phyloP scores from a whole-genome alignment of 768 basidiomycete genomes.

The Fomitopsis serialis region DNA sequence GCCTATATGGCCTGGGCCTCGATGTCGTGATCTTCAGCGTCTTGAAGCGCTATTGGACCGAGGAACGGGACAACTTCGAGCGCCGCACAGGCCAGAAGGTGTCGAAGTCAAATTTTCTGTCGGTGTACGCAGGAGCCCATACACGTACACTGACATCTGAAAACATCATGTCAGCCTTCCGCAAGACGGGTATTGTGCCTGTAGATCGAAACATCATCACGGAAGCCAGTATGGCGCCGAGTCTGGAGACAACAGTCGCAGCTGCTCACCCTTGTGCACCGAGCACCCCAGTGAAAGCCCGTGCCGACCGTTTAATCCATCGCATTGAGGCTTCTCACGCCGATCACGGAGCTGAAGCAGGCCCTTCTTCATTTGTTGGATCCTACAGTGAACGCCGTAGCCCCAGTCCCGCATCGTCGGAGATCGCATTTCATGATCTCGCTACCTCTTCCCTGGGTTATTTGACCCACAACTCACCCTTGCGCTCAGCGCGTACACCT shows the following conservation, averaged over 20 bases:
- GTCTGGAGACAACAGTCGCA: constrained; percentile 17
- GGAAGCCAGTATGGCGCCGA: constrained; percentile 30
- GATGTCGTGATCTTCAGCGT: constrained; percentile 6
- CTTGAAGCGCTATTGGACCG: constrained; percentile 16
- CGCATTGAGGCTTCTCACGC: neutral
- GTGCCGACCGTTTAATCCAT: constrained; percentile 15
- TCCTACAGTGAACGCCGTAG: neutral
- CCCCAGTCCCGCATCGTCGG: neutral
- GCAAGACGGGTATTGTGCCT: constrained; percentile 34
- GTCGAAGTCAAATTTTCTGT: constrained; percentile 32
- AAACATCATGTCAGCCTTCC: constrained; percentile 32
- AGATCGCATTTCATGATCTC: neutral
- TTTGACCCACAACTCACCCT: neutral
- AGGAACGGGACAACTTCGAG: neutral
- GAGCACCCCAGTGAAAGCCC: constrained; percentile 17
- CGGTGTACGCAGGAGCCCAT: constrained; percentile 30
- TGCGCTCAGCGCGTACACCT: neutral
- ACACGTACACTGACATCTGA: constrained; percentile 20
- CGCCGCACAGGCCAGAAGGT: constrained; percentile 12
- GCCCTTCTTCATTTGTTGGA: neutral
- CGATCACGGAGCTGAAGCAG: neutral
- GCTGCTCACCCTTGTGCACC: no score
- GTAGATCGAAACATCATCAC: constrained; percentile 30
- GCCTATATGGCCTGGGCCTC: no score
- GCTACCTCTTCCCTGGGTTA: neutral